A percentile compares a stretch with the other conserved stretches of the same genome.
Conservation (phyloP, 352 stramenopile species). For the Globisporangium paddicum region DNA sequence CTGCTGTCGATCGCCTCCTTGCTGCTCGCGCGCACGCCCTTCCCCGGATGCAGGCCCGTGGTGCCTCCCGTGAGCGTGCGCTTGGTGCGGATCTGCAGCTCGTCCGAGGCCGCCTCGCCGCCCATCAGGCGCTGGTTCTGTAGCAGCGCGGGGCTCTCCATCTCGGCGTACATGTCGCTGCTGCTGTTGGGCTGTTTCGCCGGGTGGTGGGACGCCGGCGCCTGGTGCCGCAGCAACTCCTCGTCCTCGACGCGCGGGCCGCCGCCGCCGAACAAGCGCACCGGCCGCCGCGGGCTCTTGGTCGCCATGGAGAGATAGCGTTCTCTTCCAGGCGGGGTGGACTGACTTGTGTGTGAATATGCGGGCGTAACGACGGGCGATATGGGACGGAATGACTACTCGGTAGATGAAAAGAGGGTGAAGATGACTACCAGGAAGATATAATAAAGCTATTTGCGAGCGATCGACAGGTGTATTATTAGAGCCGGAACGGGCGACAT, state of each 20-base stretch:
- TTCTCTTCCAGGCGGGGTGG: background rate
- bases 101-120: constrained; percentile 11
- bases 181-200: constrained; percentile 16
- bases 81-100: constrained; percentile 12
- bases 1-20: background rate
- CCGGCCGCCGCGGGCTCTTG: constrained; percentile 23
- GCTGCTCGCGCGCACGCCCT: background rate
- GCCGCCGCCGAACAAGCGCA: constrained; percentile 45
- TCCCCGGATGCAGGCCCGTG: constrained; percentile 4
- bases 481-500: background rate
- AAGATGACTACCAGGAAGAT: background rate
- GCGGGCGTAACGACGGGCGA: background rate
- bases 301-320: constrained; percentile 8
- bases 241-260: constrained; percentile 51
- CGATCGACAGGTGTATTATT: background rate
- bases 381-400: background rate
- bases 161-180: constrained; percentile 25
- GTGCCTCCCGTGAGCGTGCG: constrained; percentile 14
- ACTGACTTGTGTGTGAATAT: background rate
- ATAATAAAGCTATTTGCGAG: background rate
- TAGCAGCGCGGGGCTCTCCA: constrained; percentile 20
- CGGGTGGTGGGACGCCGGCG: constrained; percentile 11
- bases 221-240: constrained; percentile 27
- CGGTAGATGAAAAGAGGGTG: background rate
- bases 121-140: constrained; percentile 15